phyloP scores from a whole-genome alignment of 805 yeast species.

The Lipomyces yamadae region DNA sequence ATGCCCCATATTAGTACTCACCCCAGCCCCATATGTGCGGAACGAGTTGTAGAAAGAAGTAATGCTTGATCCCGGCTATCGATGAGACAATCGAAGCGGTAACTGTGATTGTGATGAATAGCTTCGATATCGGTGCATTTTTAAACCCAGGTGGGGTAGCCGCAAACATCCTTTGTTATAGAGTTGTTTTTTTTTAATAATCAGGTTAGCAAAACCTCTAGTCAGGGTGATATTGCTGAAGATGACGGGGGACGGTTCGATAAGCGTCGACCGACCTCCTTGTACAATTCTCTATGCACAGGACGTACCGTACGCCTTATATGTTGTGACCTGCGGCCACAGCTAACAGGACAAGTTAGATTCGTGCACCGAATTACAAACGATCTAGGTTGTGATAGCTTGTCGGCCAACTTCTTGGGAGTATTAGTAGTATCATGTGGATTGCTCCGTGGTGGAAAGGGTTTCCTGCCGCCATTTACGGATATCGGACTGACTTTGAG shows the following conservation, averaged over 20 bases:
- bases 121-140: constrained; percentile 47
- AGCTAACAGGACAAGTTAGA: not conserved
- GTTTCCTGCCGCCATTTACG: no score
- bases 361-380: not conserved
- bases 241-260: not conserved
- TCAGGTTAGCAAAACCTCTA: not conserved
- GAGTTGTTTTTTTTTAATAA: not conserved
- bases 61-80: constrained; percentile 47
- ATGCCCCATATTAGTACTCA: constrained; percentile 20
- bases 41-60: constrained; percentile 44
- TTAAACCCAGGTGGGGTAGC: constrained; percentile 49
- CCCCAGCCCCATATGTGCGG: constrained; percentile 48
- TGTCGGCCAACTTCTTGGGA: no score
- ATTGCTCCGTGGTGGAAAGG: no score
- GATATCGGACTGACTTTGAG: no score
- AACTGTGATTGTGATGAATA: constrained; percentile 39
- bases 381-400: not conserved
- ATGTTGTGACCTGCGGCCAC: not conserved
- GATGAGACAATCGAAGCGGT: constrained; percentile 47
- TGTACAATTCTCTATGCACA: not conserved
- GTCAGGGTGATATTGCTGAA: not conserved
- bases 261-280: not conserved
- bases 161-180: constrained; percentile 43
- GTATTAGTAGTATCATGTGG: no score
- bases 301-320: not conserved